Percentiles rank a stretch among this genome's conserved stretches.
phyloP scores from a whole-genome alignment of 495 filamentous ascomycete genomes.

The Thermothielavioides terrestris region DNA sequence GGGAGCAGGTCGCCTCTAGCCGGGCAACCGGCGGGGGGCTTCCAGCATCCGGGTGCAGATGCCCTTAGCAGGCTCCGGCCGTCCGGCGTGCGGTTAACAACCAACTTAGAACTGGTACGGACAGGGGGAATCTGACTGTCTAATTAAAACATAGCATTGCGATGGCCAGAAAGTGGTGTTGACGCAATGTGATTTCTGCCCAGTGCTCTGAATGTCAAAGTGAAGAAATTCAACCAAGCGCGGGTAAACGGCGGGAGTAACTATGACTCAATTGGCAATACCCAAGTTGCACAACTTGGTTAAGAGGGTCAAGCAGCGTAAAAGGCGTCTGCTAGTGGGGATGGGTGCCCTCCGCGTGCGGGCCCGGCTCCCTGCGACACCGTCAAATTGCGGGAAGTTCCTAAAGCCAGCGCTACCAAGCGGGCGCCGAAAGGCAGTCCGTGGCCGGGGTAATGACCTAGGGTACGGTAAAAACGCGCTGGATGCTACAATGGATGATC shows the following conservation, averaged over 20 bases:
- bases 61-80: slow-evolving; percentile 27
- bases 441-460: too few species aligned
- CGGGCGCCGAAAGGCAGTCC: too few species aligned
- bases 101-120: slow-evolving; percentile 33
- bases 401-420: too few species aligned
- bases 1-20: slow-evolving; percentile 47
- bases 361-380: too few species aligned
- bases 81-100: slow-evolving; percentile 32
- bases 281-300: too few species aligned
- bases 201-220: slow-evolving; percentile 64
- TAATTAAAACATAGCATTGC: slow-evolving; percentile 56
- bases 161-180: slow-evolving; percentile 70
- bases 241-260: slow-evolving; percentile 48
- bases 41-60: slow-evolving; percentile 25
- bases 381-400: too few species aligned
- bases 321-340: too few species aligned
- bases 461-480: too few species aligned
- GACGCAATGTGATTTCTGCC: slow-evolving; percentile 75
- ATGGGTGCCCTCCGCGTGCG: too few species aligned
- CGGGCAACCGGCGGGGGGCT: slow-evolving; percentile 18
- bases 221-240: slow-evolving; percentile 47
- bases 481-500: too few species aligned
- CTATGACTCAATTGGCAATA: too few species aligned
- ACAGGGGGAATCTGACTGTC: slow-evolving; percentile 60
- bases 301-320: too few species aligned